Evolutionary conservation across 805 yeast species (phyloP).

Genomic region (Candida saitoana): DNA sequence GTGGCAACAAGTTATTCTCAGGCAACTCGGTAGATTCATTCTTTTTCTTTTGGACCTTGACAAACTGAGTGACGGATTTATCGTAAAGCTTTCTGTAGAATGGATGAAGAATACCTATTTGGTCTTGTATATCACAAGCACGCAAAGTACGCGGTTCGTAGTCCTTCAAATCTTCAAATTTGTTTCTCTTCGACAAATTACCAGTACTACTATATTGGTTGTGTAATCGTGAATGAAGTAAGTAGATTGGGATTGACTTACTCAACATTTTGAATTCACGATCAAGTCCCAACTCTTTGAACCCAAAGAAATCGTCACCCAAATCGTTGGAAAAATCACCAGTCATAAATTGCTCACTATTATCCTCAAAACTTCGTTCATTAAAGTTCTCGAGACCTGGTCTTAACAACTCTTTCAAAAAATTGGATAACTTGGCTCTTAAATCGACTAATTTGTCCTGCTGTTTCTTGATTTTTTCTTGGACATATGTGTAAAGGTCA

Average conservation of each 20-base stretch:
- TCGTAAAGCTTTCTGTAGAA: conserved; percentile 42
- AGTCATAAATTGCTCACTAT: conserved; percentile 87
- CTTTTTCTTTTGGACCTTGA: conserved; percentile 37
- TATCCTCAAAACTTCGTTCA: conserved; percentile 79
- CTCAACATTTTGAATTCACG: conserved; percentile 84
- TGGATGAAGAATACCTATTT: conserved; percentile 56
- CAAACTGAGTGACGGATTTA: conserved; percentile 41
- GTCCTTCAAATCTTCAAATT: conserved; percentile 63
- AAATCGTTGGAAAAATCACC: conserved; percentile 93
- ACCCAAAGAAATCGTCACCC: conserved; percentile 98
- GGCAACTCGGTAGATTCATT: conserved; percentile 41
- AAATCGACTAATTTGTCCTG: conserved; percentile 66
- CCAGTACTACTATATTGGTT: conserved; percentile 47
- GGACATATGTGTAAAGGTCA: conserved; percentile 66
- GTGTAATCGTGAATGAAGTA: conserved; percentile 72
- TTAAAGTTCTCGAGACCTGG: conserved; percentile 73
- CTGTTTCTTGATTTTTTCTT: conserved; percentile 68
- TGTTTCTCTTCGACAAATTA: conserved; percentile 46
- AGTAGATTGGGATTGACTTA: conserved; percentile 83
- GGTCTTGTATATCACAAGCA: conserved; percentile 47
- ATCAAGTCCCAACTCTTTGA: conserved; percentile 88
- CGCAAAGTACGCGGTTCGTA: conserved; percentile 50
- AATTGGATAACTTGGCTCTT: conserved; percentile 58
- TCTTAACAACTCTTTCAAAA: conserved; percentile 74
- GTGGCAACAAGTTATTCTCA: conserved; percentile 27